Evolutionary conservation across 257 asterid species (phyloP).

Genomic region (Linderniella brevidens): DNA sequence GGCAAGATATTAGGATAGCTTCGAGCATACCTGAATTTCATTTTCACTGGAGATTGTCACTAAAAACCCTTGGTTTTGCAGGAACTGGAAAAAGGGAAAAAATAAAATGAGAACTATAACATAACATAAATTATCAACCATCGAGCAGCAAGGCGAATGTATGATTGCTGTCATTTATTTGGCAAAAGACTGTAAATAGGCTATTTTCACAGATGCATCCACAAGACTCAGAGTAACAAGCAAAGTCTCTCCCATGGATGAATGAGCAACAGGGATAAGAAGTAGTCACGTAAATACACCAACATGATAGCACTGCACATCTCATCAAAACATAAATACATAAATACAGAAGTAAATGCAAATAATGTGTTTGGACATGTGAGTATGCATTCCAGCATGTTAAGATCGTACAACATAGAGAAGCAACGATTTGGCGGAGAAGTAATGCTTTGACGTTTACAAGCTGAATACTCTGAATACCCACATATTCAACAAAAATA

Average conservation of each 20-base stretch:
- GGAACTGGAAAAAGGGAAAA: slow-evolving; percentile 47
- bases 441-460: no score
- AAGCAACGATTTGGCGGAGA: no score
- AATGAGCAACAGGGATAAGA: slow-evolving; percentile 5
- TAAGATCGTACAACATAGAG: no score
- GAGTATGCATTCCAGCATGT: no score
- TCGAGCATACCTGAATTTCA: slow-evolving; percentile 71
- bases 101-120: slow-evolving; percentile 5
- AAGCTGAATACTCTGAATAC: not conserved
- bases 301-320: slow-evolving; percentile 2
- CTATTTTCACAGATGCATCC: no score
- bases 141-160: slow-evolving; percentile 1
- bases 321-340: no score
- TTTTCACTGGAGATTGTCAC: slow-evolving; percentile 79
- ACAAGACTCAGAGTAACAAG: not conserved
- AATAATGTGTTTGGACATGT: no score
- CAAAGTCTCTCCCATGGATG: slow-evolving; percentile 1
- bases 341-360: no score
- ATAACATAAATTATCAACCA: slow-evolving; percentile 4
- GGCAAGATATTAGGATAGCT: slow-evolving; percentile 11
- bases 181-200: no score
- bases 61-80: slow-evolving; percentile 87
- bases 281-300: not conserved
- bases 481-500: not conserved
- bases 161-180: not conserved